phyloP scores from a whole-genome alignment of 768 basidiomycete species.

The Pleurotus citrinopileatus region DNA sequence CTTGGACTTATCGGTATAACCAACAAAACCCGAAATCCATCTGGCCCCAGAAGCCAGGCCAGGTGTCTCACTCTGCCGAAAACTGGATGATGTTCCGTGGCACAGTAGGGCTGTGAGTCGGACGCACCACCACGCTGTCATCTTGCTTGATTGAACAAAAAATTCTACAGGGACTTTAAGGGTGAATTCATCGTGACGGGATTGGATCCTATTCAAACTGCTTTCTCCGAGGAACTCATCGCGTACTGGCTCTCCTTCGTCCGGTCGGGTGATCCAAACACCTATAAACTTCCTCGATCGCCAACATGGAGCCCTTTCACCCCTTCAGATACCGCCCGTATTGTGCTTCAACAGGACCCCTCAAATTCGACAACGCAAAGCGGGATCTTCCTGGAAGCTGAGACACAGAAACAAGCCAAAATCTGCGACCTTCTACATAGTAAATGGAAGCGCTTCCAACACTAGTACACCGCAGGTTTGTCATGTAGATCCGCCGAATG shows the following conservation, averaged over 20 bases:
- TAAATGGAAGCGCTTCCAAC: neutral
- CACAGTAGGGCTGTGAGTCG: conserved; percentile 47
- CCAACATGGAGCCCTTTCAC: conserved; percentile 47
- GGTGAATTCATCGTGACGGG: conserved; percentile 49
- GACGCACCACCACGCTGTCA: neutral
- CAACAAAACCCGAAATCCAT: conserved; percentile 42
- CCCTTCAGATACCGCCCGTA: conserved; percentile 24
- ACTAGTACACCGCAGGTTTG: too few species aligned
- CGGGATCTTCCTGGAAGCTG: conserved; percentile 32
- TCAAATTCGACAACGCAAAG: conserved; percentile 24
- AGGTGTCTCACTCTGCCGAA: conserved; percentile 51
- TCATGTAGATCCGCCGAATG: too few species aligned
- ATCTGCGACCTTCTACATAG: neutral
- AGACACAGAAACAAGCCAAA: conserved; percentile 27
- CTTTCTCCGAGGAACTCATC: conserved; percentile 57
- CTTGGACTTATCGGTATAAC: conserved; percentile 62
- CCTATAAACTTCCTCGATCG: conserved; percentile 47
- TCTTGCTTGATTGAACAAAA: neutral
- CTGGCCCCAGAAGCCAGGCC: conserved; percentile 18
- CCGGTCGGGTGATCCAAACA: conserved; percentile 53
- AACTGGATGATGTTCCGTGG: conserved; percentile 71
- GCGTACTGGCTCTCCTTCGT: conserved; percentile 70
- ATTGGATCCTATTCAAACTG: conserved; percentile 40
- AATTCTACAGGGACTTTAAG: conserved; percentile 36
- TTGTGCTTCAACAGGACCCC: conserved; percentile 37